Base-by-base conservation (phyloP, 768 basidiomycete species). In the Rhizopogon vinicolor region DNA sequence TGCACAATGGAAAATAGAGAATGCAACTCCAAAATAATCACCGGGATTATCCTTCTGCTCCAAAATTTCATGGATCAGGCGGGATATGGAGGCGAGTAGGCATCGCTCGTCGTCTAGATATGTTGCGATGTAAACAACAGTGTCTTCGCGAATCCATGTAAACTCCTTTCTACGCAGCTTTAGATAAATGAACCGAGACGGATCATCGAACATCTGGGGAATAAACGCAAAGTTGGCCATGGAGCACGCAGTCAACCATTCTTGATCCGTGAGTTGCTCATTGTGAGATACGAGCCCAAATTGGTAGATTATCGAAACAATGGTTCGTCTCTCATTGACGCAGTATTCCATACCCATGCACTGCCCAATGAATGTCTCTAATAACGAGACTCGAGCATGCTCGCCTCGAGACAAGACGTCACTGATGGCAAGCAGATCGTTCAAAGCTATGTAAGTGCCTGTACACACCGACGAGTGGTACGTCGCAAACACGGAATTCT, bases 101-200 rank as follows among this genome's bases (percentile, higher is more conserved):
- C 58, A 54, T 43, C 53, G 51, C 51, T 64, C 62, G 52, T 65
- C 59, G 51, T 64, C 61, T 25, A 65, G 65, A 51, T 64, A 58
- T 8, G 61, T 64, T 7, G 59, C 45, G 45, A 57, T 54, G 7
- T 45, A 56, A n/a, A 51, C 33, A 13, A 16, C 12, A 7, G 37
- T 39, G 53, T 50, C 53, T 39, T 35, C n/a, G 8, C 53, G 53
- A 12, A 49, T 18, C 46, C 53, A 54, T 18, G 25, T 33, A 4
- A 43, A 22, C 18, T 37, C 28, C 31, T 16, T 13, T 8, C 44
- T 28, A 18, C n/a, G 3, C 41, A 41, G 7, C 6, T 25, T 3
- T 2, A 3, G 25, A 25, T 25, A 3, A 25, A 25, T 25, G 25
- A 25, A 25, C 25, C 25, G 3, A 3, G 25, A 25, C 3, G 25